These are phyloP conservation scores for Pseudonitzschia multiseries DNA, from an alignment of 108 stramenopile genomes.

Conservation along the genomic window DNA sequence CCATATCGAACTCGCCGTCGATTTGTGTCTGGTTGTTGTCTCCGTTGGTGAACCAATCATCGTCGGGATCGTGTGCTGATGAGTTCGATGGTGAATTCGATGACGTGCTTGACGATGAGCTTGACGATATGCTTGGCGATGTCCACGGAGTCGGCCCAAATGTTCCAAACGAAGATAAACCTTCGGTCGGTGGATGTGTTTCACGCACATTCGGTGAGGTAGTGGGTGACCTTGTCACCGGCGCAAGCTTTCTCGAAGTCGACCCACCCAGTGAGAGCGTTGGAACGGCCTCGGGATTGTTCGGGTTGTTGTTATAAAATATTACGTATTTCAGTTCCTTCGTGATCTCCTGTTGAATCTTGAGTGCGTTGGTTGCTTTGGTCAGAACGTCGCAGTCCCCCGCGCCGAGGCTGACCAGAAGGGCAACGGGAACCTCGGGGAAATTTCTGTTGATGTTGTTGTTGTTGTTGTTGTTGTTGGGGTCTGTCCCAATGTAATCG, in stretches of 20 bases:
- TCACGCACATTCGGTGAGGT: neutral
- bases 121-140: neutral
- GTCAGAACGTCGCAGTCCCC: conserved; percentile 36
- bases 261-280: neutral
- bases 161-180: neutral
- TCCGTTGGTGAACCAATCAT: neutral
- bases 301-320: conserved; percentile 41
- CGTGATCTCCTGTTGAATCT: conserved; percentile 24
- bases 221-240: neutral
- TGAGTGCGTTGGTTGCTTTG: conserved; percentile 34
- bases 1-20: neutral
- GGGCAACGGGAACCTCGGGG: conserved; percentile 39
- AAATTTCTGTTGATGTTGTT: no score
- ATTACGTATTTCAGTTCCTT: conserved; percentile 25
- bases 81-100: neutral
- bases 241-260: neutral
- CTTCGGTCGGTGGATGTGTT: no score
- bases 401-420: conserved; percentile 32
- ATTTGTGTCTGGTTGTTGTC: neutral
- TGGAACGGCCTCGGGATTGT: conserved; percentile 18
- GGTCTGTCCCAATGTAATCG: neutral
- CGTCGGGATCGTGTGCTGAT: neutral
- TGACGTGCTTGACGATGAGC: neutral
- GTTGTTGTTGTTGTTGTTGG: neutral
- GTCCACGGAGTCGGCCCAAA: no score